phyloP scores from a whole-genome alignment of 371 early-diverging fungal genomes.

The Choanephora cucurbitarum region DNA sequence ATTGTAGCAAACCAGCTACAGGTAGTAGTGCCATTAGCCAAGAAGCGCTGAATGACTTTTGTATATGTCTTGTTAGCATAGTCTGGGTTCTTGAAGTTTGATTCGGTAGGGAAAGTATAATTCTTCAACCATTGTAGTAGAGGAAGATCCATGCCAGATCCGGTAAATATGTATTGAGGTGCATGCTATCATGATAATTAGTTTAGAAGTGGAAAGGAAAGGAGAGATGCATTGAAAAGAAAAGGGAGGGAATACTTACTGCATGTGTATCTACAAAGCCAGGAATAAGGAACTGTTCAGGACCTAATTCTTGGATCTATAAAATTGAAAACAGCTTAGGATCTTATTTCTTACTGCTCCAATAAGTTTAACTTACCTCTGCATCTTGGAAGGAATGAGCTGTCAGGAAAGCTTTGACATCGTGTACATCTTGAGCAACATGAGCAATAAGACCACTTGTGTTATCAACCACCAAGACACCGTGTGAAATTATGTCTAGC shows the following conservation, averaged over 20 bases:
- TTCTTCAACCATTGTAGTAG: slow-evolving; percentile 85
- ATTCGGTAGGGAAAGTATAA: slow-evolving; percentile 87
- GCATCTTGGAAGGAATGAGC: slow-evolving; percentile 9
- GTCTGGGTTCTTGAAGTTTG: slow-evolving; percentile 59
- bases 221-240: too few species aligned
- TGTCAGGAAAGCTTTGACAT: slow-evolving; percentile 29
- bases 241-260: slow-evolving; percentile 25
- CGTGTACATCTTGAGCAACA: slow-evolving; percentile 43
- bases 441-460: slow-evolving; percentile 57
- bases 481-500: slow-evolving; percentile 57
- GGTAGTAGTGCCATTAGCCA: slow-evolving; percentile 83
- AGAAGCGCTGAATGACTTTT: slow-evolving; percentile 64
- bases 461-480: slow-evolving; percentile 58
- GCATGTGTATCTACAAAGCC: slow-evolving; percentile 92
- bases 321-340: too few species aligned
- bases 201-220: too few species aligned
- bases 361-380: slow-evolving; percentile 19
- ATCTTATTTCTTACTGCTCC: not conserved
- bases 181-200: slow-evolving; percentile 64
- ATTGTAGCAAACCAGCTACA: slow-evolving; percentile 92
- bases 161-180: slow-evolving; percentile 90
- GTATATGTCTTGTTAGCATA: slow-evolving; percentile 71
- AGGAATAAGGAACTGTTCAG: slow-evolving; percentile 78
- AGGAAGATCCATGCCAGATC: slow-evolving; percentile 88
- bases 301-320: slow-evolving; percentile 46